Evolutionary conservation across 441 rosid species (phyloP).

Genomic region (Gossypium aridum): DNA sequence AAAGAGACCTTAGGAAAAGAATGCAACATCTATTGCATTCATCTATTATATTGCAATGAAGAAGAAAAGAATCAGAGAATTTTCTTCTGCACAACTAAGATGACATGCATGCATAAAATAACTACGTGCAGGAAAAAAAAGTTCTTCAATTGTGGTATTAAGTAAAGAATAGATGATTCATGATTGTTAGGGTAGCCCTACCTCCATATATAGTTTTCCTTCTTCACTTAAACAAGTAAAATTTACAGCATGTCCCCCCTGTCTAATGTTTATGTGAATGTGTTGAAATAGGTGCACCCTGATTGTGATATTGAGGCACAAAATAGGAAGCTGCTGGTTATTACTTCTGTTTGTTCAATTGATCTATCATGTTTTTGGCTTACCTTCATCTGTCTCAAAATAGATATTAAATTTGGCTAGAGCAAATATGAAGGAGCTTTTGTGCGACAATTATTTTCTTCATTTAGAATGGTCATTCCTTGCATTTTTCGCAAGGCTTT

Average conservation of each 20-base stretch:
- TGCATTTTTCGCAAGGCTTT: background rate
- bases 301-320: background rate
- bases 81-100: background rate
- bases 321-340: background rate
- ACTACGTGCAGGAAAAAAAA: background rate
- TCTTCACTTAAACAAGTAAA: background rate
- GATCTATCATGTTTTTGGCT: background rate
- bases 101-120: background rate
- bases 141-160: background rate
- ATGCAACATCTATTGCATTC: slow-evolving; percentile 2
- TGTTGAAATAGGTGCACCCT: background rate
- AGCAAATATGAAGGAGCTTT: background rate
- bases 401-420: background rate
- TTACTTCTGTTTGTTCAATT: background rate
- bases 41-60: slow-evolving; percentile 8
- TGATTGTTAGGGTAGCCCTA: background rate
- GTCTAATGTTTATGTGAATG: background rate
- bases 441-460: background rate
- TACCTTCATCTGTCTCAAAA: background rate
- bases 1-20: background rate
- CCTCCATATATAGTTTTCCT: background rate
- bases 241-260: background rate
- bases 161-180: background rate
- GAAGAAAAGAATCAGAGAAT: background rate
- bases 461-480: background rate